Conservation (phyloP, 2,329 filamentous ascomycete genomes). For the Chaetomium strumarium region DNA sequence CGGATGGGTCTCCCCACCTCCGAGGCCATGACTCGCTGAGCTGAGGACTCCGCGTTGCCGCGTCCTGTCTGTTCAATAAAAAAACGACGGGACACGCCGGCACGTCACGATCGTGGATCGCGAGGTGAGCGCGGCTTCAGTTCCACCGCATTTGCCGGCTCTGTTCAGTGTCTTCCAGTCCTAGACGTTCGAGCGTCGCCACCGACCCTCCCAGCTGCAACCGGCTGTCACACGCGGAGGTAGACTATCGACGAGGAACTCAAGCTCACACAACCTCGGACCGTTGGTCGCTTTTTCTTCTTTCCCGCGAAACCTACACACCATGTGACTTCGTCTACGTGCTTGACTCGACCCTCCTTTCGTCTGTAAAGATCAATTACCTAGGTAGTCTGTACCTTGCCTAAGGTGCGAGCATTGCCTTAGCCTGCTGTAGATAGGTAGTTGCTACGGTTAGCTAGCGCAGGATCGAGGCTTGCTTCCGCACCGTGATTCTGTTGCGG, state of each 20-base stretch:
- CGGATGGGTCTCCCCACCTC: not conserved
- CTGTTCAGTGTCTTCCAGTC: conserved; percentile 13
- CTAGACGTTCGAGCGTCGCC: not conserved
- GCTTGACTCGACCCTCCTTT: not conserved
- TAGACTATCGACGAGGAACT: not conserved
- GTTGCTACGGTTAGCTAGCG: not conserved
- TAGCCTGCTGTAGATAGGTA: not conserved
- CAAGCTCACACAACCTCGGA: not conserved
- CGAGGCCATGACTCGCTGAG: not conserved
- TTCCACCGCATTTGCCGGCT: conserved; percentile 14
- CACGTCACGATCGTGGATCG: not conserved
- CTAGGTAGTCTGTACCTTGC: no score
- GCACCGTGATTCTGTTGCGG: not conserved
- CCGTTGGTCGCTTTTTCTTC: not conserved
- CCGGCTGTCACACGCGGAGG: conserved; percentile 4
- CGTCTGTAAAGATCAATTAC: not conserved
- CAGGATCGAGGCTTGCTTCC: not conserved
- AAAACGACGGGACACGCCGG: not conserved
- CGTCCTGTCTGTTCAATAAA: not conserved
- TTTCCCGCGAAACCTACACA: not conserved
- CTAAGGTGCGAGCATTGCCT: not conserved
- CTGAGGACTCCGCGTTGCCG: not conserved
- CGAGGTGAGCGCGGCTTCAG: conserved; percentile 6
- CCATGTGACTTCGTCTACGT: not conserved
- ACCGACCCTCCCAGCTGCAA: not conserved